Percentiles rank a stretch among this genome's conserved stretches.
phyloP scores from a whole-genome alignment of 352 stramenopile species.

The Phytophthora kernoviae region DNA sequence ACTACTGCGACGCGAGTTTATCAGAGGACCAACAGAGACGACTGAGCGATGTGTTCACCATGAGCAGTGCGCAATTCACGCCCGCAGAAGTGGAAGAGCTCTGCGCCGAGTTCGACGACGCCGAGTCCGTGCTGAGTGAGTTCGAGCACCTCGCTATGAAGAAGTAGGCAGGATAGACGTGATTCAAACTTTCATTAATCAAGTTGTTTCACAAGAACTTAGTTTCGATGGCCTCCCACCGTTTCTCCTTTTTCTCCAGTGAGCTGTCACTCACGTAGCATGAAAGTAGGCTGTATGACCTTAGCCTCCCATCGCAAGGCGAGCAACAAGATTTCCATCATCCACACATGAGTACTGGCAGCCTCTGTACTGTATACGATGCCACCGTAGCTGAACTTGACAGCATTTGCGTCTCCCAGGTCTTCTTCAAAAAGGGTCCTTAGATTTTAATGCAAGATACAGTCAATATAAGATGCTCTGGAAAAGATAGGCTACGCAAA shows the following conservation, averaged over 20 bases:
- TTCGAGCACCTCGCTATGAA: conserved; percentile 21
- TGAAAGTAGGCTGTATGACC: conserved; percentile 49
- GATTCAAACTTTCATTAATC: not conserved
- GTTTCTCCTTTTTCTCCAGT: too few species aligned
- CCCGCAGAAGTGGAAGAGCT: conserved; percentile 54
- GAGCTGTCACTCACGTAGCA: conserved; percentile 17
- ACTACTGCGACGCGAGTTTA: conserved; percentile 56
- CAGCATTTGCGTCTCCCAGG: conserved; percentile 28
- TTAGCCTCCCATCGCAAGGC: conserved; percentile 61
- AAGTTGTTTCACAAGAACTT: not conserved
- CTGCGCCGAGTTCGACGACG: conserved; percentile 48
- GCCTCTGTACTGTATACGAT: conserved; percentile 45
- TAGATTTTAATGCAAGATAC: conserved; percentile 6
- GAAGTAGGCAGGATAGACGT: conserved; percentile 1
- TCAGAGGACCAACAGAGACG: conserved; percentile 19
- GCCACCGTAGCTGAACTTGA: conserved; percentile 56
- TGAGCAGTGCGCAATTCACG: conserved; percentile 24
- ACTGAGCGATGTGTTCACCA: conserved; percentile 22
- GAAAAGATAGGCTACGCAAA: not conserved
- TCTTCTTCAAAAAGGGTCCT: conserved; percentile 53
- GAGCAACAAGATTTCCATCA: conserved; percentile 70
- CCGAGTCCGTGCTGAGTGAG: conserved; percentile 43
- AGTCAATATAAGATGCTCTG: not conserved
- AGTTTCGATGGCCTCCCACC: not conserved
- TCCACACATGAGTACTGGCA: conserved; percentile 54